A percentile compares a stretch with the other conserved stretches of the same genome.
Conservation (phyloP, 495 filamentous ascomycete species). For the Penicillium pancosmium region DNA sequence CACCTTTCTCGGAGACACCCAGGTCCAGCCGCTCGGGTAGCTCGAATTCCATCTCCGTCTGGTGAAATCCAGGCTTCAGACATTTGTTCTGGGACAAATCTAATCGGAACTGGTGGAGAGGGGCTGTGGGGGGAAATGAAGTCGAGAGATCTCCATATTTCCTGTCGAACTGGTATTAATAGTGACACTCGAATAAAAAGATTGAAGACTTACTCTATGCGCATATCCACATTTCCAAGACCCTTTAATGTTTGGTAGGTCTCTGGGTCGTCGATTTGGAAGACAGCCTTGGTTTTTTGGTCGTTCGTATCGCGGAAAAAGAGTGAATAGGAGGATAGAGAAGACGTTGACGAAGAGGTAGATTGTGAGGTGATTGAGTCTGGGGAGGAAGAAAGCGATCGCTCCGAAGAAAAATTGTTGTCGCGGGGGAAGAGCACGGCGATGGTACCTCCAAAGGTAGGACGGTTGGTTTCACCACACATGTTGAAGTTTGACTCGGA, state of each 20-base stretch:
- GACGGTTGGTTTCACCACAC: slow-evolving; percentile 30
- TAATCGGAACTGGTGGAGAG: slow-evolving; percentile 32
- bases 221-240: slow-evolving; percentile 28
- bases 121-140: slow-evolving; percentile 2
- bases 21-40: slow-evolving; percentile 62
- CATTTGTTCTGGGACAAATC: slow-evolving; percentile 11
- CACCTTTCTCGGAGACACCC: slow-evolving; percentile 46
- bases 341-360: slow-evolving; percentile 16
- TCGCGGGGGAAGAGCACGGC: slow-evolving; percentile 29
- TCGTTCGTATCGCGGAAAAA: slow-evolving; percentile 33
- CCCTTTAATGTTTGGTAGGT: slow-evolving; percentile 22
- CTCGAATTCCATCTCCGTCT: slow-evolving; percentile 46
- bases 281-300: slow-evolving; percentile 30
- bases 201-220: slow-evolving; percentile 37
- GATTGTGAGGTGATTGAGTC: slow-evolving; percentile 23
- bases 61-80: background rate
- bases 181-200: background rate
- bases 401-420: slow-evolving; percentile 19
- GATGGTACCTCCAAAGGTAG: slow-evolving; percentile 30
- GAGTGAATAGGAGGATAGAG: slow-evolving; percentile 37
- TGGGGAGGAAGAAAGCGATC: slow-evolving; percentile 35
- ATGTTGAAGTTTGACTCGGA: background rate
- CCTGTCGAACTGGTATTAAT: slow-evolving; percentile 15
- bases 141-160: slow-evolving; percentile 41
- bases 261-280: slow-evolving; percentile 31